Conservation (phyloP, 2,329 filamentous ascomycete species). For the Scedosporium apiospermum region DNA sequence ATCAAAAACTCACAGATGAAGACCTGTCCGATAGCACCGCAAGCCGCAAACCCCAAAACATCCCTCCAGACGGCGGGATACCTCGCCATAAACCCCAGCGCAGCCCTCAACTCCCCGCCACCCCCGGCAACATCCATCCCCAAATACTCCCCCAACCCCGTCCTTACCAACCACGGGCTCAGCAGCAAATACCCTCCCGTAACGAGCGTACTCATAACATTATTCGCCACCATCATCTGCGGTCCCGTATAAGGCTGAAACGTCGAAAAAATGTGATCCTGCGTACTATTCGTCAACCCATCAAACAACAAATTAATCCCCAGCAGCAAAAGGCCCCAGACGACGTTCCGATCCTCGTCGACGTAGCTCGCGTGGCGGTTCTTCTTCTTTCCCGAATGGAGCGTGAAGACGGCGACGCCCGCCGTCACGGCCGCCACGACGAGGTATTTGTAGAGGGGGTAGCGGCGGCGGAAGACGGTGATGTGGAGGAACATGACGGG, state of each 20-base stretch:
- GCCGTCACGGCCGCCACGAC: constrained; percentile 86
- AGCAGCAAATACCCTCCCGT: constrained; percentile 68
- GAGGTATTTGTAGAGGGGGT: constrained; percentile 92
- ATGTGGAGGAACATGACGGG: constrained; percentile 97
- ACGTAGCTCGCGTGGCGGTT: constrained; percentile 25
- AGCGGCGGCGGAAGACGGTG: constrained; percentile 78
- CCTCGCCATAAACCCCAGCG: constrained; percentile 67
- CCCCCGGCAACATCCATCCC: constrained; percentile 55
- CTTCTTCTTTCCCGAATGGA: constrained; percentile 59
- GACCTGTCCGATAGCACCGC: constrained; percentile 86
- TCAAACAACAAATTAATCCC: constrained; percentile 90
- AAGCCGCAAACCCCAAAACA: constrained; percentile 80
- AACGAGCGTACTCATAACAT: constrained; percentile 72
- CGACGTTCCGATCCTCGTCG: constrained; percentile 47
- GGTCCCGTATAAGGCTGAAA: constrained; percentile 79
- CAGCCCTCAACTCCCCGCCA: constrained; percentile 70
- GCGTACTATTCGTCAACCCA: constrained; percentile 89
- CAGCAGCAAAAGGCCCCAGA: constrained; percentile 76
- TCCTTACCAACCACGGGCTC: constrained; percentile 70
- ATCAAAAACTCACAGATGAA: constrained; percentile 65
- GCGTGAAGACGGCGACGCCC: constrained; percentile 89
- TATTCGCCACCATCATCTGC: constrained; percentile 99
- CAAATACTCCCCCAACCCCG: constrained; percentile 52
- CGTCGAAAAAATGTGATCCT: constrained; percentile 82
- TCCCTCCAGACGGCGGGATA: constrained; percentile 80